A percentile compares a stretch with the other conserved stretches of the same genome.
These are phyloP conservation scores for Dactylonectria macrodidyma DNA, from an alignment of 2,329 filamentous ascomycete species.

Conservation along the genomic window DNA sequence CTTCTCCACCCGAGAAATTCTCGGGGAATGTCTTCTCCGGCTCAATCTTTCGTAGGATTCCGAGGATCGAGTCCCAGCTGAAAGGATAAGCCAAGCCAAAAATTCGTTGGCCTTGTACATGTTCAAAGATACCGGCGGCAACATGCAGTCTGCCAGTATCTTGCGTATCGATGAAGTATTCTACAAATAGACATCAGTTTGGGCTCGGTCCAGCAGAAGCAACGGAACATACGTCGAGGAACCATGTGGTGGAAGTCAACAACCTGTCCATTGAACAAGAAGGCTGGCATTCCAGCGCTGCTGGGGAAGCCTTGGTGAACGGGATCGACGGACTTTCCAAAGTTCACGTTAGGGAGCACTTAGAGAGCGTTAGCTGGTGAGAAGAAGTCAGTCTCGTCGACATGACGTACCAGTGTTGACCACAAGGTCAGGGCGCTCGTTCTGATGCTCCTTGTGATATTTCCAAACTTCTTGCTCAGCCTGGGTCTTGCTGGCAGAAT, in stretches of 20 bases:
- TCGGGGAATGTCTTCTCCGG: slow-evolving; percentile 41
- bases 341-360: slow-evolving; percentile 50
- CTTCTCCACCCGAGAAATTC: slow-evolving; percentile 39
- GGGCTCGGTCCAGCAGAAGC: not conserved
- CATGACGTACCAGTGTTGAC: slow-evolving; percentile 42
- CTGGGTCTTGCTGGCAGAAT: slow-evolving; percentile 56
- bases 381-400: accelerated
- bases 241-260: not conserved
- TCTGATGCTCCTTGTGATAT: slow-evolving; percentile 44
- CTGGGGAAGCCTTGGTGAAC: slow-evolving; percentile 41
- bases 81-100: slow-evolving; percentile 66
- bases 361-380: too few relatives aligned
- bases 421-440: slow-evolving; percentile 46
- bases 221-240: not conserved
- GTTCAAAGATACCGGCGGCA: slow-evolving; percentile 62
- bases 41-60: slow-evolving; percentile 41
- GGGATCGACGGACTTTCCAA: slow-evolving; percentile 42
- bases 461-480: slow-evolving; percentile 57
- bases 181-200: slow-evolving; percentile 45
- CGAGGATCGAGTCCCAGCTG: slow-evolving; percentile 61
- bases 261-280: slow-evolving; percentile 42
- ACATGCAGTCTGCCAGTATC: slow-evolving; percentile 68
- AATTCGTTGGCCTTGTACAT: slow-evolving; percentile 64
- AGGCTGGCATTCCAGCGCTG: slow-evolving; percentile 38
- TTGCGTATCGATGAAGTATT: slow-evolving; percentile 62